Evolutionary conservation across 208 protist species (phyloP).

Genomic region (Trypanosoma rangeli): DNA sequence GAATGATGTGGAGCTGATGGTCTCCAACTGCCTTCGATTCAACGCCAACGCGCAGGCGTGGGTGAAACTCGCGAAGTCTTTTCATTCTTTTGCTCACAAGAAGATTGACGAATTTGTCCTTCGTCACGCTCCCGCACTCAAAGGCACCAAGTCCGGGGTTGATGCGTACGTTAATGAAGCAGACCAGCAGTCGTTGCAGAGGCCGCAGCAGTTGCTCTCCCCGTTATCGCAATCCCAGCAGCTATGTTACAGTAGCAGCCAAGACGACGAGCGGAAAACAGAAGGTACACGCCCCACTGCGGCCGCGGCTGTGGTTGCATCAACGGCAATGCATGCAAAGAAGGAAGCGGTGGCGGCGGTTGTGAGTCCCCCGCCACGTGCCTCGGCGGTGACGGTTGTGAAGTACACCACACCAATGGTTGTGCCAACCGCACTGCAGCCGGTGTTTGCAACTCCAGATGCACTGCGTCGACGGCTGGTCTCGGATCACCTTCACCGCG

Average conservation of each 20-base stretch:
- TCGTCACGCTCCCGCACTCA: conserved; percentile 46
- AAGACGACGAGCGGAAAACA: not conserved
- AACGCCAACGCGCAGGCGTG: conserved; percentile 65
- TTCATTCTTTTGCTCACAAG: conserved; percentile 73
- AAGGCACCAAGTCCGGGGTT: conserved; percentile 60
- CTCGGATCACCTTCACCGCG: conserved; percentile 59
- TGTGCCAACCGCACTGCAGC: conserved; percentile 68
- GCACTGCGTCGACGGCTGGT: conserved; percentile 52
- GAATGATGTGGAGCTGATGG: conserved; percentile 81
- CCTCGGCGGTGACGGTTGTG: conserved; percentile 16
- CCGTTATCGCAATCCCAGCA: not conserved
- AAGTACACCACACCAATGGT: conserved; percentile 28
- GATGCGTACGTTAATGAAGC: conserved; percentile 1
- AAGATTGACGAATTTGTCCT: conserved; percentile 82
- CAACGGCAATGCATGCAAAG: not conserved
- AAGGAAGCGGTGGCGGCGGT: not conserved
- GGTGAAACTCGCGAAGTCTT: conserved; percentile 65
- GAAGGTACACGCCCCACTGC: not conserved
- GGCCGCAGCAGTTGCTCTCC: conserved; percentile 4
- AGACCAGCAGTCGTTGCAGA: conserved; percentile 8
- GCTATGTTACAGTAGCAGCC: not conserved
- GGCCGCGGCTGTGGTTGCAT: not conserved
- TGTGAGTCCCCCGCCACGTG: not conserved
- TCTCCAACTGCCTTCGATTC: conserved; percentile 82
- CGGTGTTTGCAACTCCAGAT: conserved; percentile 49